These are phyloP conservation scores for Malus asiatica DNA, from an alignment of 306 rosid species.

Conservation along the genomic window DNA sequence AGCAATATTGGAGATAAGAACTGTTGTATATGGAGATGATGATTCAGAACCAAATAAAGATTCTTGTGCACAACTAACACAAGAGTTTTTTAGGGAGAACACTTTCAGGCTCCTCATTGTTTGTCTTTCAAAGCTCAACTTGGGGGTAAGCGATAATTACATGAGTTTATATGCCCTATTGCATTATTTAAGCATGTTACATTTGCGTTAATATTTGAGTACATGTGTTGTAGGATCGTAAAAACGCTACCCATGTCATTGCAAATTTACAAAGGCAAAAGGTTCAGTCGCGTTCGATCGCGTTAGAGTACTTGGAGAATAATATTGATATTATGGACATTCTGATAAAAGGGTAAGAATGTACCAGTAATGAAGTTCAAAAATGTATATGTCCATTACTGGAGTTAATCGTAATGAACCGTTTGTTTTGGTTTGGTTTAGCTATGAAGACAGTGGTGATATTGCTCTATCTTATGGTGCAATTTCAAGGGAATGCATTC, in stretches of 20 bases:
- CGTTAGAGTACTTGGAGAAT: conserved; percentile 45
- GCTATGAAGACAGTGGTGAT: conserved; percentile 26
- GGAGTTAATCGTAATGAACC: not conserved
- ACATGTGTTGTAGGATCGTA: conserved; percentile 36
- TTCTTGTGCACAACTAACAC: conserved; percentile 54
- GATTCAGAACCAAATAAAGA: conserved; percentile 52
- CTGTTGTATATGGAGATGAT: conserved; percentile 48
- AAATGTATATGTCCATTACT: too few species aligned
- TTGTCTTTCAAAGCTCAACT: conserved; percentile 37
- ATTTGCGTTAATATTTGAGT: not conserved
- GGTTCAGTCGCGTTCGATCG: conserved; percentile 37
- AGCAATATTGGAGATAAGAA: conserved; percentile 37
- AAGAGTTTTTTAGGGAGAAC: conserved; percentile 53
- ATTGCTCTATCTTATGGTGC: conserved; percentile 33
- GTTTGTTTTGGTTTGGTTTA: conserved; percentile 1
- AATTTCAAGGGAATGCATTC: conserved; percentile 35
- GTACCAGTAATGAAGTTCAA: not conserved
- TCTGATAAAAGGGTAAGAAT: conserved; percentile 43
- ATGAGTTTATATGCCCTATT: not conserved
- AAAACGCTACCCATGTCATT: conserved; percentile 47
- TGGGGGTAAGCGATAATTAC: conserved; percentile 33
- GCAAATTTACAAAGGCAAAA: conserved; percentile 64
- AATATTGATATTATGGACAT: conserved; percentile 53
- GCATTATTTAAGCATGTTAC: not conserved
- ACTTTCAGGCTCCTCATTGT: conserved; percentile 42